Conservation (phyloP, 257 asterid genomes). For the Prunella vulgaris region DNA sequence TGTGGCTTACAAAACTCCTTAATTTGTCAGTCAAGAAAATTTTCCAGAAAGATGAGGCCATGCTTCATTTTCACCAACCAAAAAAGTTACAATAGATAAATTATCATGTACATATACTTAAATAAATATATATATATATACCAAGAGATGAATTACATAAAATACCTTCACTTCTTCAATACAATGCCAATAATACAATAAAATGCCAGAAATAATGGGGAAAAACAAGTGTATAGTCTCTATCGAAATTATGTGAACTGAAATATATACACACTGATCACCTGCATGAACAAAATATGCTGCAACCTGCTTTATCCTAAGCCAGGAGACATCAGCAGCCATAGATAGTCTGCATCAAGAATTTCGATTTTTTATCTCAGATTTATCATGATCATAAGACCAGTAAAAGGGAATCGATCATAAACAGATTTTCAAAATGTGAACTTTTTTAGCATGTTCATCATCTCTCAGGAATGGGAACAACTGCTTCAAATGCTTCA, state of each 20-base stretch:
- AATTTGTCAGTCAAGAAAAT: too few relatives aligned
- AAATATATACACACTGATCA: not conserved
- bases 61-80: conserved; percentile 11
- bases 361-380: not conserved
- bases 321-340: not conserved
- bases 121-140: not conserved
- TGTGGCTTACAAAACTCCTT: not conserved
- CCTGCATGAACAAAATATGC: not conserved
- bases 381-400: not conserved
- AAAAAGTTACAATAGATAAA: not conserved
- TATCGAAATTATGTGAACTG: conserved; percentile 13
- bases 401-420: not conserved
- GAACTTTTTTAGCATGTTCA: not conserved
- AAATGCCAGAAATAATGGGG: not conserved
- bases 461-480: conserved; percentile 72
- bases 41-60: not conserved
- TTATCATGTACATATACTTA: not conserved
- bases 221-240: not conserved
- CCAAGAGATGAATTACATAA: conserved; percentile 6
- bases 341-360: conserved; percentile 19
- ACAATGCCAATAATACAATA: not conserved
- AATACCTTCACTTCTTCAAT: not conserved
- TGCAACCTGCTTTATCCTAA: not conserved
- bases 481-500: conserved; percentile 96
- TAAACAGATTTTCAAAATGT: not conserved